Evolutionary conservation across 2,329 filamentous ascomycete genomes (phyloP).

Genomic region (Cordyceps pruinosa): DNA sequence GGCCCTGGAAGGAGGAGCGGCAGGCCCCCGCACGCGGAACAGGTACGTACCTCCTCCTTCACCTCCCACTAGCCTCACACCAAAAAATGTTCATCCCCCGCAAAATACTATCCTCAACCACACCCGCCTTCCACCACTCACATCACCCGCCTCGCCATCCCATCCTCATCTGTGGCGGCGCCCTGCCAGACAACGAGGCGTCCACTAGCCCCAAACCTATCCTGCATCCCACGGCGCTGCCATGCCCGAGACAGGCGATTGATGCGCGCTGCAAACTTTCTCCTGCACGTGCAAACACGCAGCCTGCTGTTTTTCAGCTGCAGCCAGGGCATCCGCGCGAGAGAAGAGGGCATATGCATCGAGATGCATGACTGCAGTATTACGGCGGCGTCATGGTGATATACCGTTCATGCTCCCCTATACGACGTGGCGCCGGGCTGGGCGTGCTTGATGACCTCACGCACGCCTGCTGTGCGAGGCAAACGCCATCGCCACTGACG

Average conservation of each 20-base stretch:
- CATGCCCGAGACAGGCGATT: no score
- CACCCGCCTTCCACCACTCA: background rate
- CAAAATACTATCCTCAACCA: background rate
- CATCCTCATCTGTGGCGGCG: background rate
- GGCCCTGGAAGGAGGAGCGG: no score
- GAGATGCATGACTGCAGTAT: background rate
- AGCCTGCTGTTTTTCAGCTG: background rate
- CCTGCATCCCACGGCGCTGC: no score
- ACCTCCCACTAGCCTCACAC: background rate
- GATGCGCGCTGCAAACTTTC: background rate
- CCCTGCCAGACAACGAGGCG: background rate
- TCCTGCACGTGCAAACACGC: background rate
- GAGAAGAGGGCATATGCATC: background rate
- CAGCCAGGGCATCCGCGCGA: background rate
- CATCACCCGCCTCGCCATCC: background rate
- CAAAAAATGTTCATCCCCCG: background rate
- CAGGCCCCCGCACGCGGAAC: background rate
- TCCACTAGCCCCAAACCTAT: background rate
- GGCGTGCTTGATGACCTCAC: background rate
- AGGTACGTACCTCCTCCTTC: background rate
- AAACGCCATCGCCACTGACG: conserved; percentile 2
- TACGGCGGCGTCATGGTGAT: background rate
- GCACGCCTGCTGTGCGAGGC: background rate
- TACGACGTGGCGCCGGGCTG: background rate
- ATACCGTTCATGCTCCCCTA: background rate